Evolutionary conservation across 2,329 filamentous ascomycete genomes (phyloP), one percentile per base, ranked within the genome.

Genomic region (Ilyonectria robusta): DNA sequence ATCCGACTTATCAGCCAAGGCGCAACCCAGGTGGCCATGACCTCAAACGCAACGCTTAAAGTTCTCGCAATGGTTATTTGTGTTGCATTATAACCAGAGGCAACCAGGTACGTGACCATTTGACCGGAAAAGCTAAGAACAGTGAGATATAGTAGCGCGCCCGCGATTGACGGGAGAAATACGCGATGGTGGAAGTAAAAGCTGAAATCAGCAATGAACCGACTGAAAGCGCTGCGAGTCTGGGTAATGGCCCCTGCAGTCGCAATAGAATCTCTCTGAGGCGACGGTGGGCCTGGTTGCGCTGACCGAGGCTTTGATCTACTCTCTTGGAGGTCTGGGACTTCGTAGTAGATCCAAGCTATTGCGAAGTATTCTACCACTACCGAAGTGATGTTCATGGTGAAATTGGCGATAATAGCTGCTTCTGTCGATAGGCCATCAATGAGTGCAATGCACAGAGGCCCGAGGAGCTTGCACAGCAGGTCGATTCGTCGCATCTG

Each of bases 81-180:
- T 6, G 79, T 72, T 1, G 87, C 82, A 2, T 78, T 84, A 72
- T 86, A 85, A 21, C 86, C 86, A 3, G 83, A 76, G 0, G 86
- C 82, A 8, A 90, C 78, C 2, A 92, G 84, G 69, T 88, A 92
- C 0, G 89, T 89, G 58, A 89, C 81, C 87, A 91, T 90, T 71
- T 90, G 89, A 0, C 87, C 88, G 1, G 81, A 80, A 71, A 89
- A 88, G 13, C 82, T 84, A 2, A 90, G 81, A 0, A 89, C 87
- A 0, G 87, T 91, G 58, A 91, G 80, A 73, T 91, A 91, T 3
- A 91, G 84, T 0, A 91, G 75, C 0, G 87, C 82, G 0, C 87
- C 79, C 0, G 89, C 81, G 59, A 92, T 82, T 0, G 89, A 92
- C 0, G 90, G 86, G 0, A 91, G 79, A 68, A 91, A 87, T 1